phyloP scores from a whole-genome alignment of 768 basidiomycete genomes.

The Saitozyma podzolica region DNA sequence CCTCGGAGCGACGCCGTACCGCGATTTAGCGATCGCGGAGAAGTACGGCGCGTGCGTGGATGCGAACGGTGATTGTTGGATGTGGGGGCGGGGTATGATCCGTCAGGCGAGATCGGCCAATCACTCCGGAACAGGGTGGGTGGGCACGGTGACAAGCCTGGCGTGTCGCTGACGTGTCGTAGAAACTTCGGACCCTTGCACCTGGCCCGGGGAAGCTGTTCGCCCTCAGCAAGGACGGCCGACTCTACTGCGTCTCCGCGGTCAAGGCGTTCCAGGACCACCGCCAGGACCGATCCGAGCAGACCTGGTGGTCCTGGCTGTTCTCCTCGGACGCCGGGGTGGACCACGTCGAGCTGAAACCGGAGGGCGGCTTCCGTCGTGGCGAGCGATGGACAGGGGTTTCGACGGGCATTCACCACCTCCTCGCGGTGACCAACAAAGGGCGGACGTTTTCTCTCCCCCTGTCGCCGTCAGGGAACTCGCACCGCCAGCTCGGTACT shows the following conservation, averaged over 20 bases:
- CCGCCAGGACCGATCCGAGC: conserved; percentile 51
- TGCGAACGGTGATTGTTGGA: conserved; percentile 51
- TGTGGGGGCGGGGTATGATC: conserved; percentile 49
- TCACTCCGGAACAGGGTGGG: conserved; percentile 48
- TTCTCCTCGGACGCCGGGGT: conserved; percentile 57
- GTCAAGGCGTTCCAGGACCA: conserved; percentile 58
- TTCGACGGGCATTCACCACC: conserved; percentile 63
- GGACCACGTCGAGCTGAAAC: conserved; percentile 62
- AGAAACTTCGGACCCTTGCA: conserved; percentile 69
- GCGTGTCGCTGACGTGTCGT: background rate
- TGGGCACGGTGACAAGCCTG: background rate
- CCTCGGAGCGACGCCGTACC: conserved; percentile 42
- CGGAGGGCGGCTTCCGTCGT: conserved; percentile 61
- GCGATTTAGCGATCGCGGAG: conserved; percentile 49
- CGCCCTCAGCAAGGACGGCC: conserved; percentile 75
- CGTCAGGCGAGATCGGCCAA: conserved; percentile 30
- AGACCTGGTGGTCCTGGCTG: conserved; percentile 64
- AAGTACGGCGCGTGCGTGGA: conserved; percentile 50
- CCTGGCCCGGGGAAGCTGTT: conserved; percentile 59
- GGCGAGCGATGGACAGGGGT: conserved; percentile 77
- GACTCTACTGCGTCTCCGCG: conserved; percentile 68
- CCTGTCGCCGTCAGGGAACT: conserved; percentile 70
- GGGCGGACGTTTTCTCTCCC: conserved; percentile 81
- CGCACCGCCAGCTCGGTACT: conserved; percentile 79
- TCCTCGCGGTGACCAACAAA: conserved; percentile 55